These are phyloP conservation scores for Elaeagnus macrophylla DNA, from an alignment of 306 rosid genomes.

Conservation along the genomic window DNA sequence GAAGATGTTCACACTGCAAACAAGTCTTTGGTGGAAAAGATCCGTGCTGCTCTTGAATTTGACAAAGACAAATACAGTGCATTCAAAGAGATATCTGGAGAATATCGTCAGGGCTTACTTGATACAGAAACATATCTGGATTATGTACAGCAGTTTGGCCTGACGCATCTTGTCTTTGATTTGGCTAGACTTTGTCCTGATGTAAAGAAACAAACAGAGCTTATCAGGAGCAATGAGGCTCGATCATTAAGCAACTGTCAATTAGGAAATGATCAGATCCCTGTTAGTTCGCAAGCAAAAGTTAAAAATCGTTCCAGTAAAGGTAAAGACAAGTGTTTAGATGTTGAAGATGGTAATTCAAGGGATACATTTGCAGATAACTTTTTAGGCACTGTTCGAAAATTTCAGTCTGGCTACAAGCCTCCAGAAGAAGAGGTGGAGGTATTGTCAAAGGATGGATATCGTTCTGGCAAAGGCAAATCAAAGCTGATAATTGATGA, in stretches of 20 bases:
- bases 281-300: conserved; percentile 19
- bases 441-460: conserved; percentile 63
- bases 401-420: conserved; percentile 54
- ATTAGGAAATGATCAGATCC: conserved; percentile 32
- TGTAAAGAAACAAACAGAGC: conserved; percentile 66
- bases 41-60: conserved; percentile 68
- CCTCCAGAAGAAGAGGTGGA: conserved; percentile 52
- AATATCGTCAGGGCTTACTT: conserved; percentile 73
- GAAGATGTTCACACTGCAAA: conserved; percentile 78
- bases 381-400: conserved; percentile 54
- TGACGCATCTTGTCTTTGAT: conserved; percentile 77
- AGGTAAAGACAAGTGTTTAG: conserved; percentile 60
- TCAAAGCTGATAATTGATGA: conserved; percentile 21
- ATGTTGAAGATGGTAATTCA: conserved; percentile 29
- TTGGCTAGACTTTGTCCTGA: conserved; percentile 86
- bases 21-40: conserved; percentile 82
- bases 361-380: conserved; percentile 45
- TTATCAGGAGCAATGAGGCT: conserved; percentile 46
- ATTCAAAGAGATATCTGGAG: conserved; percentile 74
- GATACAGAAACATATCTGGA: conserved; percentile 60
- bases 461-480: conserved; percentile 58
- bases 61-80: conserved; percentile 55
- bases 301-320: conserved; percentile 44
- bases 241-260: conserved; percentile 35
- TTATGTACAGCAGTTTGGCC: conserved; percentile 66